phyloP scores from a whole-genome alignment of 2,329 filamentous ascomycete genomes.

The Fusarium sp. region DNA sequence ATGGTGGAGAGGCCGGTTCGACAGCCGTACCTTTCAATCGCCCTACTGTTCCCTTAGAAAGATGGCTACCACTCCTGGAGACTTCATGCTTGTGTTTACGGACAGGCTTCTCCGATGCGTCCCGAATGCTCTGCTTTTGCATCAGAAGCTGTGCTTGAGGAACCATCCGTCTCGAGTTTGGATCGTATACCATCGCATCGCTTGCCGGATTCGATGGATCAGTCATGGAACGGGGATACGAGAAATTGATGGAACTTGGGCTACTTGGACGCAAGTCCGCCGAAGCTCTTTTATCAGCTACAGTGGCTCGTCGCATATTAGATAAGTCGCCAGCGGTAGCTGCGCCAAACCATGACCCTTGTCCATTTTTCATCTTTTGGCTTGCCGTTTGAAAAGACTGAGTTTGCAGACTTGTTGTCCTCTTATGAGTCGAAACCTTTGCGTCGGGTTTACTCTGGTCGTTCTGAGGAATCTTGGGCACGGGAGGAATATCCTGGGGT shows the following conservation, averaged over 20 bases:
- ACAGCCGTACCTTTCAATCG: constrained; percentile 63
- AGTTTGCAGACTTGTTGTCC: constrained; percentile 58
- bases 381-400: constrained; percentile 66
- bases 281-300: constrained; percentile 50
- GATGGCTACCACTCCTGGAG: constrained; percentile 58
- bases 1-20: constrained; percentile 41
- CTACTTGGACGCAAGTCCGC: constrained; percentile 56
- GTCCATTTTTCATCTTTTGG: constrained; percentile 59
- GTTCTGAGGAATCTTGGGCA: constrained; percentile 76
- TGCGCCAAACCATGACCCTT: constrained; percentile 62
- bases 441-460: constrained; percentile 44
- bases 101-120: constrained; percentile 54
- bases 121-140: constrained; percentile 56
- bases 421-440: constrained; percentile 51
- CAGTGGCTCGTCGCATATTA: constrained; percentile 59
- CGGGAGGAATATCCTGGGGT: constrained; percentile 71
- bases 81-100: constrained; percentile 57
- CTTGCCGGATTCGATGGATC: constrained; percentile 54
- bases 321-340: constrained; percentile 57
- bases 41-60: constrained; percentile 65
- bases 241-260: constrained; percentile 68
- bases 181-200: constrained; percentile 68
- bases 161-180: constrained; percentile 74
- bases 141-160: constrained; percentile 58
- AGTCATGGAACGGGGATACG: constrained; percentile 63